Percentiles rank a stretch among this genome's conserved stretches.
phyloP scores from a whole-genome alignment of 352 stramenopile genomes.

The Phytophthora agathidicida region DNA sequence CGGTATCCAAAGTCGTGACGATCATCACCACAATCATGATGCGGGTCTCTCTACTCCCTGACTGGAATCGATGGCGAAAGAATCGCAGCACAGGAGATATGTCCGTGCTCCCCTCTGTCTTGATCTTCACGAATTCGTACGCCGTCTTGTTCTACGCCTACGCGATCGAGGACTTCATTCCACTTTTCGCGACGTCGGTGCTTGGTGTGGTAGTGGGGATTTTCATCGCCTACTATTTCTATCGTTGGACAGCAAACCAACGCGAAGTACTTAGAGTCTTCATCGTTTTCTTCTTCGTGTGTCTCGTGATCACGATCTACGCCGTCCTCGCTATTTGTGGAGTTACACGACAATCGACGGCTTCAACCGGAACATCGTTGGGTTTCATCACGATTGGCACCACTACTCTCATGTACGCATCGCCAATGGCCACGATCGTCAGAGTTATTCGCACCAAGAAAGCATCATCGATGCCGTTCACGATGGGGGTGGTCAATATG shows the following conservation, averaged over 20 bases:
- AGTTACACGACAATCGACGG: constrained; percentile 20
- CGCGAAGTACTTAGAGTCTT: constrained; percentile 14
- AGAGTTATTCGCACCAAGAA: constrained; percentile 31
- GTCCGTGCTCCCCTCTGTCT: constrained; percentile 25
- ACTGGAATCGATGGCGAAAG: constrained; percentile 39
- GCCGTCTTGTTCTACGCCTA: constrained; percentile 30
- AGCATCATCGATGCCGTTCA: constrained; percentile 28
- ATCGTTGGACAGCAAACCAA: constrained; percentile 11
- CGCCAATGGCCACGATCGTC: constrained; percentile 52
- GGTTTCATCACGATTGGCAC: constrained; percentile 49
- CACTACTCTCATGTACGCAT: constrained; percentile 55
- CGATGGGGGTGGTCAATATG: constrained; percentile 24
- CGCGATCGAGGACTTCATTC: constrained; percentile 25
- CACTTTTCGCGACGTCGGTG: constrained; percentile 26
- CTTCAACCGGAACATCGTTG: constrained; percentile 31
- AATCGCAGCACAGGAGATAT: constrained; percentile 28
- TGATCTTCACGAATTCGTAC: constrained; percentile 40
- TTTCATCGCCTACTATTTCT: constrained; percentile 24
- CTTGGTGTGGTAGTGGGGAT: constrained; percentile 27
- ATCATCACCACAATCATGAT: constrained; percentile 39
- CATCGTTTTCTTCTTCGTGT: background rate
- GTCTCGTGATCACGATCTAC: constrained; percentile 33
- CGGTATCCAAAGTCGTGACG: constrained; percentile 30
- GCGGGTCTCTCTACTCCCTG: constrained; percentile 37
- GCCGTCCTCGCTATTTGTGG: constrained; percentile 31